Base-by-base conservation (phyloP, 192 early-diverging fungal genomes). In the Rhizophlyctis rosea region DNA sequence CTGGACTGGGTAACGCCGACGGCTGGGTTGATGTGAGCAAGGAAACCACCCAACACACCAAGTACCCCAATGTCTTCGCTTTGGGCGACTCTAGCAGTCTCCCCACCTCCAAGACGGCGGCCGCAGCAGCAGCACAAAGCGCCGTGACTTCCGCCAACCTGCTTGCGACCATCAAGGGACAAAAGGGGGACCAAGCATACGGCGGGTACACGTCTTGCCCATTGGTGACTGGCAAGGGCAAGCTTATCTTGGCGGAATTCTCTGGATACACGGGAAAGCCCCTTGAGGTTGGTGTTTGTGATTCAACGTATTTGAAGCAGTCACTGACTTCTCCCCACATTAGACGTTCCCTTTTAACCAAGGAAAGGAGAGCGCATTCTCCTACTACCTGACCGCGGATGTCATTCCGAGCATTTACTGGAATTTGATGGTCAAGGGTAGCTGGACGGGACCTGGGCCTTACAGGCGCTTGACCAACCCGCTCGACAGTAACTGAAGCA, bases 101-200 rank as follows among this genome's bases (percentile, higher is more conserved):
- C n/a, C 91, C 91, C 14, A 94, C 91, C 0, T 92, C 90, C 59
- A 94, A 94, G 79, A 94, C 91, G 3, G 91, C 91, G 9, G 90
- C 91, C 25, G 90, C 91, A n/a, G 90, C 89, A 53, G 84, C 91
- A 23, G 83, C 81, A 34, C 85, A 94, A 74, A 83, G 88, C n/a
- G 79, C 68, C 30, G 86, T 92, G 0, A 66, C 91, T 16, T 87
- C 84, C 71, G 73, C 83, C 58, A 94, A 94, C 74, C 69, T 94
- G 57, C 73, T 90, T 34, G 73, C 69, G 52, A 68, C 77, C 56
- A 79, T 91, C 32, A 57, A 76, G 25, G 84, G 81, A 25, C 78
- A 78, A 24, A 24, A 31, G 25, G 62, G 65, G 1, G 64, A 73
- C 29, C 49, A 59, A 3, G 59, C 74, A 25, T 94, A 94, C 66